Evolutionary conservation across 1,284 basidiomycete genomes (phyloP).

Genomic region (Cutaneotrichosporon cyanovorans): DNA sequence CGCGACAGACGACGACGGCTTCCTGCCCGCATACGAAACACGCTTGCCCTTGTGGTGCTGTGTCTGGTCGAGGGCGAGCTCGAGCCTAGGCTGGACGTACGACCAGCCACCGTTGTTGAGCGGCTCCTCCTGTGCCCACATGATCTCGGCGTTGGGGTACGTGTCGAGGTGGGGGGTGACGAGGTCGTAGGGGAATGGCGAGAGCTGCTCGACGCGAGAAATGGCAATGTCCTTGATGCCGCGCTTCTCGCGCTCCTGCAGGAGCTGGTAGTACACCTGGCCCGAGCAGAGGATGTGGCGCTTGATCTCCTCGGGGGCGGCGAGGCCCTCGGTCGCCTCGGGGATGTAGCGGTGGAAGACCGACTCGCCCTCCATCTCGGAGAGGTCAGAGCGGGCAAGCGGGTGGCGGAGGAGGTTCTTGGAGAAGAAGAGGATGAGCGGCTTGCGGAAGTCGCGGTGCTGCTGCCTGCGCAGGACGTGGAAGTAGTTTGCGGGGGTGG

Average conservation of each 20-base stretch:
- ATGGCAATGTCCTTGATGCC: conserved; percentile 90
- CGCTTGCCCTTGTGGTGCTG: conserved; percentile 85
- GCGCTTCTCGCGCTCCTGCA: conserved; percentile 80
- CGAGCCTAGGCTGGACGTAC: conserved; percentile 81
- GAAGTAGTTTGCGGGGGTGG: conserved; percentile 91
- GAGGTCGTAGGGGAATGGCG: conserved; percentile 91
- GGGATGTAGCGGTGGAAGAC: conserved; percentile 90
- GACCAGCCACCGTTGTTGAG: conserved; percentile 74
- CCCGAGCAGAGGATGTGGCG: conserved; percentile 85
- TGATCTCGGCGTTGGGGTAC: conserved; percentile 86
- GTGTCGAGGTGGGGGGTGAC: conserved; percentile 84
- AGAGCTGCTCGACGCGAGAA: conserved; percentile 87
- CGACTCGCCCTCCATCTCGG: conserved; percentile 82
- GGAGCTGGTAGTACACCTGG: conserved; percentile 85
- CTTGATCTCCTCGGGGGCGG: conserved; percentile 74
- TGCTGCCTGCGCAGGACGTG: conserved; percentile 92
- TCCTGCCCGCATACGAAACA: conserved; percentile 75
- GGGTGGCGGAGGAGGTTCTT: conserved; percentile 93
- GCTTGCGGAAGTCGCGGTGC: conserved; percentile 93
- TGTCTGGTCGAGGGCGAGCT: conserved; percentile 68
- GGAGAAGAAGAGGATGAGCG: conserved; percentile 91
- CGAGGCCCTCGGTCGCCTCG: conserved; percentile 65
- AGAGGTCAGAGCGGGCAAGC: conserved; percentile 72
- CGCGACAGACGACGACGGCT: conserved; percentile 67
- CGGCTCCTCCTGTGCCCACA: conserved; percentile 83